These are phyloP conservation scores for Kalmanozyma brasiliensis DNA, from an alignment of 1,284 basidiomycete species.

Conservation along the genomic window DNA sequence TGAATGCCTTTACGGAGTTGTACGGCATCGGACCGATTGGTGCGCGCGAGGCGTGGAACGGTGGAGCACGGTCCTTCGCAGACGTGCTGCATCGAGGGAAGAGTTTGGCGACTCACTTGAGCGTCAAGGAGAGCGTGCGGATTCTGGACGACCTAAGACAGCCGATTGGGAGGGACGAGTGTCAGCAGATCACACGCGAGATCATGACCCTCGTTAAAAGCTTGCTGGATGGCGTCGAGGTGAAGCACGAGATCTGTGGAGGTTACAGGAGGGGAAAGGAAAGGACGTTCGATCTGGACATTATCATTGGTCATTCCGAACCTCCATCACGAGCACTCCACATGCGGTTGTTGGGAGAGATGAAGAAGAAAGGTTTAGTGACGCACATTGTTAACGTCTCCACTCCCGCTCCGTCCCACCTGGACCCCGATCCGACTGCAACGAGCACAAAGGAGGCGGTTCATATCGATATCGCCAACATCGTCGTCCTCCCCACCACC, in stretches of 20 bases:
- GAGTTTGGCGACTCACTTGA: slow-evolving; percentile 45
- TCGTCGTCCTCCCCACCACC: slow-evolving; percentile 45
- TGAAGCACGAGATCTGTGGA: slow-evolving; percentile 51
- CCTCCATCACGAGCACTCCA: slow-evolving; percentile 22
- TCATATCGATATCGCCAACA: slow-evolving; percentile 55
- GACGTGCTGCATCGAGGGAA: slow-evolving; percentile 55
- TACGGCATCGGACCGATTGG: slow-evolving; percentile 62
- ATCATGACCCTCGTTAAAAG: slow-evolving; percentile 30
- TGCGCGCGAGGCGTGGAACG: slow-evolving; percentile 56
- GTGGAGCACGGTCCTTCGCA: slow-evolving; percentile 50
- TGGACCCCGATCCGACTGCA: slow-evolving; percentile 5
- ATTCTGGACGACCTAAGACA: slow-evolving; percentile 50
- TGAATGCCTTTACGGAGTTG: slow-evolving; percentile 57
- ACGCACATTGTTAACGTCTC: slow-evolving; percentile 51
- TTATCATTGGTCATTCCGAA: slow-evolving; percentile 47
- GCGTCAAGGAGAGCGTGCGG: slow-evolving; percentile 37
- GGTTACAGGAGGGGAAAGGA: slow-evolving; percentile 56
- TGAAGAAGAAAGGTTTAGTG: slow-evolving; percentile 44
- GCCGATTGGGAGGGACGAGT: slow-evolving; percentile 47
- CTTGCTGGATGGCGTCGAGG: slow-evolving; percentile 13
- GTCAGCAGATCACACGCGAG: slow-evolving; percentile 34
- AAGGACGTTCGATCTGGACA: slow-evolving; percentile 51
- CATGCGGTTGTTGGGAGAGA: slow-evolving; percentile 27
- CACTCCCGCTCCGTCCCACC: slow-evolving; percentile 23
- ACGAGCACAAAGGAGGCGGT: not conserved